These are phyloP conservation scores for Prosopis cineraria DNA, from an alignment of 306 rosid species.

Conservation along the genomic window DNA sequence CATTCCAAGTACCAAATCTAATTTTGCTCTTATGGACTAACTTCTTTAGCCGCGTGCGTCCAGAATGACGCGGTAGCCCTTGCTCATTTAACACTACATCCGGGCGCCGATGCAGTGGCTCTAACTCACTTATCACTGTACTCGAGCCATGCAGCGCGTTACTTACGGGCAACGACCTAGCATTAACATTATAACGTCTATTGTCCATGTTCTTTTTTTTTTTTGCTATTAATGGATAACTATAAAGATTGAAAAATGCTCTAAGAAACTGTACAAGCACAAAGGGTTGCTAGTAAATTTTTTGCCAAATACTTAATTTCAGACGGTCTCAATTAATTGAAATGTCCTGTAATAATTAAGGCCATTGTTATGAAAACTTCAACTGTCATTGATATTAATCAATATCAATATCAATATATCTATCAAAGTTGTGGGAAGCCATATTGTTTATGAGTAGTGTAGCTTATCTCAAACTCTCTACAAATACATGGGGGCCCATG, in stretches of 20 bases:
- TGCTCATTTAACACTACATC: no score
- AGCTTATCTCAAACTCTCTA: not conserved
- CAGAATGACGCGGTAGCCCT: no score
- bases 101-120: no score
- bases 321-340: not conserved
- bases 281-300: not conserved
- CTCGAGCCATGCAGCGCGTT: no score
- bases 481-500: not conserved
- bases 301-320: not conserved
- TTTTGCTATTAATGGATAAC: no score
- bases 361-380: not conserved
- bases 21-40: no score
- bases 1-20: no score
- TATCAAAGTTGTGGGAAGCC: not conserved
- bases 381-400: not conserved
- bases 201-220: no score
- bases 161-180: no score
- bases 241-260: conserved; percentile 20
- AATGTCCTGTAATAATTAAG: conserved; percentile 28
- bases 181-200: no score
- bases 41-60: no score
- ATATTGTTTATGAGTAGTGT: not conserved
- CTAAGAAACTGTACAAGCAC: conserved; percentile 7
- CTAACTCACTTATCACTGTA: no score
- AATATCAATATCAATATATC: not conserved